Percentiles rank a stretch among this genome's conserved stretches.
These are phyloP conservation scores for Raphanus raphanistrum DNA, from an alignment of 345 rosid genomes.

Conservation along the genomic window DNA sequence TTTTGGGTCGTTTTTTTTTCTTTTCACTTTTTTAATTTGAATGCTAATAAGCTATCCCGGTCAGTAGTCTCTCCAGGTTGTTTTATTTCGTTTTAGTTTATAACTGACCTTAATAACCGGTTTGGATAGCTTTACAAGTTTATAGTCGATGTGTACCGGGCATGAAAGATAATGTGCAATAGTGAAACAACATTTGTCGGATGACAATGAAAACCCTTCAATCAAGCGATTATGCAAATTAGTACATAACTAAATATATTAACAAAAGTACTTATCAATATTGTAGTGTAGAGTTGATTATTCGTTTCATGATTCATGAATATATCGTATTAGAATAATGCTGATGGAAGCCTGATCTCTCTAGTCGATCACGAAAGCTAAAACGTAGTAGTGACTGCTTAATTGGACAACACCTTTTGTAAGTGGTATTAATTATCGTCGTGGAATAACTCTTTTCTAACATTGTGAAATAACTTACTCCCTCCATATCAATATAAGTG, in stretches of 20 bases:
- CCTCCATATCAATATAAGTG: too few relatives aligned
- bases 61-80: slow-evolving; percentile 19
- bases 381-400: slow-evolving; percentile 23
- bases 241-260: not conserved
- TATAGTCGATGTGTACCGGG: not conserved
- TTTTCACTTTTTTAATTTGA: not conserved
- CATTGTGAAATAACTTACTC: too few relatives aligned
- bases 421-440: not conserved
- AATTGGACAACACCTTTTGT: slow-evolving; percentile 21
- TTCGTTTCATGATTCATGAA: not conserved
- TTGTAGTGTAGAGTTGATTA: not conserved
- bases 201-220: not conserved
- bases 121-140: slow-evolving; percentile 5
- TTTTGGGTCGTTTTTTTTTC: not conserved
- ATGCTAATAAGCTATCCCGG: slow-evolving; percentile 4
- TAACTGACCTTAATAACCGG: not conserved
- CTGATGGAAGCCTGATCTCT: slow-evolving; percentile 37
- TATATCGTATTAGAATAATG: slow-evolving; percentile 18
- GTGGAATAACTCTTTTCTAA: not conserved
- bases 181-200: not conserved
- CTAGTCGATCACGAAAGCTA: slow-evolving; percentile 18
- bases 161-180: not conserved
- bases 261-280: not conserved
- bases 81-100: not conserved
- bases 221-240: slow-evolving; percentile 8